Base-by-base conservation (phyloP, 305 asterid species). In the Plantago lanceolata region DNA sequence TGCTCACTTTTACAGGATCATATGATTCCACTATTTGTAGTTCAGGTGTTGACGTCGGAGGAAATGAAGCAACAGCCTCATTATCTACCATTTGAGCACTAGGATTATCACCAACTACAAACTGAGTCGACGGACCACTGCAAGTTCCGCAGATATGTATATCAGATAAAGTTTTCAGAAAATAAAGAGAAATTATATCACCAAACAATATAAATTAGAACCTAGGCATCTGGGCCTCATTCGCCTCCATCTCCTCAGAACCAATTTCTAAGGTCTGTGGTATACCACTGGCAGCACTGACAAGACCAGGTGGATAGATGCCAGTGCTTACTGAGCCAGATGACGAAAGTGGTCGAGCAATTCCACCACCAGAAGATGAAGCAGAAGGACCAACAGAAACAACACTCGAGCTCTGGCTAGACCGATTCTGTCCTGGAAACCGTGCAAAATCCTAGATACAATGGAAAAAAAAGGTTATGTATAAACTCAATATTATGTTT, bases 381-480 rank as follows among this genome's bases (percentile, higher is more conserved):
- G 75, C 63, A 63, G 94, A 75, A 71, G 88, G 94, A 75, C 81
- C 86, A 66, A 79, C 89, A 65, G 96, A 84, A 61, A 77, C 78
- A 56, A 84, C 75, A 71, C 75, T 87, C 58, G 95, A 82, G 81
- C 74, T 82, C 73, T 85, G 96, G 74, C 82, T 71, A 16, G 96
- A 73, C 69, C 88, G 91, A 62, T 86, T 94, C 83, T 88, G 96
- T 73, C 93, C 88, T 17, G 96, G 99, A 63, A 94, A 81, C 75
- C 96, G 85, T 71, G 95, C 96, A 80, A 94, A 94, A 79, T 94
- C 99, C 99, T 82, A 66, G 3, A 45, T 64, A 71, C 60, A 50
- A 51, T 50, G 53, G 57, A 70, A n/a, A 28, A 35, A 69, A 65
- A 49, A 21, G 57, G 64, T 5, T 19, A 55, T 61, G 59, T 53